Evolutionary conservation across 495 filamentous ascomycete genomes (phyloP).

Genomic region (Baudoinia panamericana): DNA sequence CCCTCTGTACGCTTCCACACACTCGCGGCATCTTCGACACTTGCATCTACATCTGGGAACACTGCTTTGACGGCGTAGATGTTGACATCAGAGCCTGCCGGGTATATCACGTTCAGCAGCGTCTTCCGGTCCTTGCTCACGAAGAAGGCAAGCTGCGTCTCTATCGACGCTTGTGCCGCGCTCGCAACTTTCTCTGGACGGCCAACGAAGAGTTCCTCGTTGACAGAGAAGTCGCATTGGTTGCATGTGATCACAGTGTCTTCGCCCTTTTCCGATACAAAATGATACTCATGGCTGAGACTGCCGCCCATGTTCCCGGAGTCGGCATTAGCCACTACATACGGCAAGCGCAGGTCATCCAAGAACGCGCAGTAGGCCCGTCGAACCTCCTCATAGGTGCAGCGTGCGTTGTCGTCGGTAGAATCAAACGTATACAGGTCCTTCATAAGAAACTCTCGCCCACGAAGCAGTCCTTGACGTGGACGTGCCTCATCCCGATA

Average conservation of each 20-base stretch:
- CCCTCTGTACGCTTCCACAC: neutral
- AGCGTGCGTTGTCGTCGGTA: constrained; percentile 47
- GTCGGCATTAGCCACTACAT: constrained; percentile 73
- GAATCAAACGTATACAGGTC: constrained; percentile 94
- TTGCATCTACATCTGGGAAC: constrained; percentile 60
- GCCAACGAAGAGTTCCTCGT: constrained; percentile 60
- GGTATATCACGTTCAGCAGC: constrained; percentile 56
- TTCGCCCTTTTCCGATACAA: constrained; percentile 68
- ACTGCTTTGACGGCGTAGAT: constrained; percentile 54
- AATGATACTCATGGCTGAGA: constrained; percentile 89
- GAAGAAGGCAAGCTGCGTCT: neutral
- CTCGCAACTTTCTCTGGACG: neutral
- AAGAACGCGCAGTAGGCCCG: constrained; percentile 62
- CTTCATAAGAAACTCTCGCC: constrained; percentile 93
- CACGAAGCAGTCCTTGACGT: constrained; percentile 76
- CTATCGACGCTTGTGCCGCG: neutral
- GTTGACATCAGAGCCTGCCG: constrained; percentile 45
- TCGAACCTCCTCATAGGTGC: constrained; percentile 64
- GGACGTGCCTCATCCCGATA: constrained; percentile 88
- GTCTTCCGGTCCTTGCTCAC: constrained; percentile 55
- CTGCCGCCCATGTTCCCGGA: constrained; percentile 93
- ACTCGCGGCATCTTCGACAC: constrained; percentile 39
- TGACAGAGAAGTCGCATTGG: constrained; percentile 62
- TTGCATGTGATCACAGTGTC: constrained; percentile 69
- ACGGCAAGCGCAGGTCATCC: constrained; percentile 69